phyloP scores from a whole-genome alignment of 345 rosid species.

The Eucalyptus brandiana region DNA sequence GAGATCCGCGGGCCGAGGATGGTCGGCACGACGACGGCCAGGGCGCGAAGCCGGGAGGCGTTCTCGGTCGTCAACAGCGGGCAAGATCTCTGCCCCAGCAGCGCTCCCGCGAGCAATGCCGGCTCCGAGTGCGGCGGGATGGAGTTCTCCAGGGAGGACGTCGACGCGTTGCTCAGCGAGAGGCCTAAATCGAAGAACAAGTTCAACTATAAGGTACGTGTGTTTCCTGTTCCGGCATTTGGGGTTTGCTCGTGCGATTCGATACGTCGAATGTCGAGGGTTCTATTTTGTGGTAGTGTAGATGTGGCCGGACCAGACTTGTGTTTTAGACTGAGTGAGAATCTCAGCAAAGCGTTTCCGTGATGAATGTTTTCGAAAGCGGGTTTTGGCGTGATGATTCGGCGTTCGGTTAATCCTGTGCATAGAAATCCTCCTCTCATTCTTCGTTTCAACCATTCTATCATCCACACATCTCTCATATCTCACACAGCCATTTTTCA shows the following conservation, averaged over 20 bases:
- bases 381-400: not conserved
- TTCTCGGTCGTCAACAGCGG: conserved; percentile 34
- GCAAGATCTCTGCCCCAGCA: conserved; percentile 39
- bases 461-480: not conserved
- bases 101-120: conserved; percentile 44
- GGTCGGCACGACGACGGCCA: not conserved
- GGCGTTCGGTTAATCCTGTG: not conserved
- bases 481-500: not conserved
- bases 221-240: not conserved
- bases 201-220: not conserved
- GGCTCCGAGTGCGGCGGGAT: conserved; percentile 50
- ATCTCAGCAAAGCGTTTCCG: not conserved
- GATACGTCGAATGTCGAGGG: not conserved
- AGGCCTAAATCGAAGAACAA: conserved; percentile 52
- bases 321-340: not conserved
- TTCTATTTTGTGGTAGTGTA: not conserved
- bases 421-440: not conserved
- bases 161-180: conserved; percentile 46
- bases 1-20: not conserved
- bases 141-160: conserved; percentile 63
- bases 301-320: not conserved
- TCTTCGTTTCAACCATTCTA: not conserved
- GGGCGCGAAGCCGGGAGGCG: conserved; percentile 33
- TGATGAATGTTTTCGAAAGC: not conserved
- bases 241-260: not conserved